Base-by-base conservation (phyloP, 1,284 basidiomycete genomes). In the Amylostereum areolatum region DNA sequence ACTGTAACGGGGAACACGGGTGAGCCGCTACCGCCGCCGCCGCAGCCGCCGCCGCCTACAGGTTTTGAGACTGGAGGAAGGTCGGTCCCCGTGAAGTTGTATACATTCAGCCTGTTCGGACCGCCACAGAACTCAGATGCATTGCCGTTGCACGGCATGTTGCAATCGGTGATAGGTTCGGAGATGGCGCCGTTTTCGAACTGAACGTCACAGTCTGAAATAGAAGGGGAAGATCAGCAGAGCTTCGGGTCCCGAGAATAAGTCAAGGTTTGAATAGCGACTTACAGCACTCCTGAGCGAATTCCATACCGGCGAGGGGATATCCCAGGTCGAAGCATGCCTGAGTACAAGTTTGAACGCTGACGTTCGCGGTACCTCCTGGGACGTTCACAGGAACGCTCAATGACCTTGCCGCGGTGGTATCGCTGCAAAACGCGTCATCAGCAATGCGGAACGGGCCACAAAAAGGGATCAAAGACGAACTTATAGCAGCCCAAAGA, bases 401-500 rank as follows among this genome's bases (percentile, higher is more conserved):
- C 18, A 87, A 68, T 5, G 75, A 70, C 35, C 84, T 77, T 31
- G 69, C 66, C 32, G 62, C 64, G 35, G 69, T 65, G 43, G 72
- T 70, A 45, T 83, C 81, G 52, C 80, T 83, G 50, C 25, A 43
- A 18, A 36, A 42, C 3, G 28, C 27, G 46, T 27, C n/a, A 28
- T 8, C 39, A 50, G 27, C 36, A 47, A n/a, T 44, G 47, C 34
- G 47, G 37, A 12, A 36, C 12, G 37, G n/a, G 31, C 43, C 7
- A 52, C 36, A n/a, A 12, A 40, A 46, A 54, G 10, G 42, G 42
- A 12, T 32, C 47, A 45, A 43, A 45, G 11, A 65, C 72, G 45
- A 58, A 84, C 83, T 69, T 80, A 64, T 73, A 84, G 61, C 83
- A 86, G 5, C 83, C 83, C 28, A 85, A 69, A 2, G 81, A 81